A percentile compares a stretch with the other conserved stretches of the same genome.
These are phyloP conservation scores for Cocos nucifera DNA, from an alignment of 176 grass and related monocot species.

Conservation along the genomic window DNA sequence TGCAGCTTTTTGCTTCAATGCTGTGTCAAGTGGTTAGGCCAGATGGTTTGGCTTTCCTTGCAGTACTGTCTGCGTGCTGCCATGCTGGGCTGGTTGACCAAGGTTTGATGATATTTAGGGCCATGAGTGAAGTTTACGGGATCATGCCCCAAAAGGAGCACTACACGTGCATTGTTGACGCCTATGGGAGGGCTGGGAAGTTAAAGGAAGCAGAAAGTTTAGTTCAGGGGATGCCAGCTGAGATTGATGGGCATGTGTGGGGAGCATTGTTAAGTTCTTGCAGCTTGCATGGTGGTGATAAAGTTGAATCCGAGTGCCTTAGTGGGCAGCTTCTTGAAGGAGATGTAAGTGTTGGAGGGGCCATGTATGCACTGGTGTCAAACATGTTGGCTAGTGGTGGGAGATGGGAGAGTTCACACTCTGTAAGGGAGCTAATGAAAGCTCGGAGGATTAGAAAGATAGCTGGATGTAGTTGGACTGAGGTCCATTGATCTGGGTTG, in stretches of 20 bases:
- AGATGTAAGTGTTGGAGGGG: conserved; percentile 23
- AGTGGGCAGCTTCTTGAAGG: conserved; percentile 9
- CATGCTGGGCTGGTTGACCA: conserved; percentile 27
- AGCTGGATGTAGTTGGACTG: conserved; percentile 21
- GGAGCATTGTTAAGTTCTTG: conserved; percentile 33
- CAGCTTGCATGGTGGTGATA: neutral
- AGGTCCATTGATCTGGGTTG: neutral
- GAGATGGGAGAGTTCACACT: conserved; percentile 28
- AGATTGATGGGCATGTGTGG: conserved; percentile 15
- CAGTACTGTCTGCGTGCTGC: conserved; percentile 41
- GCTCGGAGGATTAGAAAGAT: conserved; percentile 19
- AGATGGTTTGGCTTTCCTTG: conserved; percentile 36
- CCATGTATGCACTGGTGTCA: conserved; percentile 29
- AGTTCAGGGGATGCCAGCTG: conserved; percentile 9
- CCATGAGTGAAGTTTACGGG: conserved; percentile 41
- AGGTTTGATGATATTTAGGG: conserved; percentile 17
- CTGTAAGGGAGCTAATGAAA: conserved; percentile 31
- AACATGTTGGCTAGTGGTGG: conserved; percentile 36
- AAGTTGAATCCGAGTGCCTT: conserved; percentile 9
- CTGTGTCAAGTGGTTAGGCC: conserved; percentile 26
- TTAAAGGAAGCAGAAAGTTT: conserved; percentile 16
- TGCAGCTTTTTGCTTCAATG: conserved; percentile 51
- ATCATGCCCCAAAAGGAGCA: conserved; percentile 28
- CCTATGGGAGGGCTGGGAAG: conserved; percentile 32
- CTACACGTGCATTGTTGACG: conserved; percentile 46